phyloP scores from a whole-genome alignment of 2,329 filamentous ascomycete genomes.

The Penicillium paneum region DNA sequence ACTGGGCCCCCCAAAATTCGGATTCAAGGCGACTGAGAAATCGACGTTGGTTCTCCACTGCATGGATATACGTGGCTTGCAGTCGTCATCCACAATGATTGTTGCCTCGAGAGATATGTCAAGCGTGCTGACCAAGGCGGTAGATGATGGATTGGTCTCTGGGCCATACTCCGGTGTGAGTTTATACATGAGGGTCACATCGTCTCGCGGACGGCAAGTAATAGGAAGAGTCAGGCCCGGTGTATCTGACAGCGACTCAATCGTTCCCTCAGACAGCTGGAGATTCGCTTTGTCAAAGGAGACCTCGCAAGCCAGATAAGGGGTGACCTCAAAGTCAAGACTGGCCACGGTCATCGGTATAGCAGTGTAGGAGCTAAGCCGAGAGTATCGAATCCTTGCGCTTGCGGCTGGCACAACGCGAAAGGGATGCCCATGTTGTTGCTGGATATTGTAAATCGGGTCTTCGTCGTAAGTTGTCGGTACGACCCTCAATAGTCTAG shows the following conservation, averaged over 20 bases:
- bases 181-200: slow-evolving; percentile 57
- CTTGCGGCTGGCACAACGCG: slow-evolving; percentile 55
- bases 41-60: slow-evolving; percentile 50
- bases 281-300: slow-evolving; percentile 50
- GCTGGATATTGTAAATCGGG: slow-evolving; percentile 53
- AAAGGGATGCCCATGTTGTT: slow-evolving; percentile 52
- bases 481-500: slow-evolving; percentile 55
- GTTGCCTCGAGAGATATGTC: slow-evolving; percentile 48
- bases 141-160: slow-evolving; percentile 37
- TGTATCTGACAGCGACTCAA: slow-evolving; percentile 43
- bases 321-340: slow-evolving; percentile 56
- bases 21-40: slow-evolving; percentile 48
- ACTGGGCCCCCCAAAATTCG: slow-evolving; percentile 46
- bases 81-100: slow-evolving; percentile 41
- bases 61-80: slow-evolving; percentile 47
- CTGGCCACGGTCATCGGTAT: slow-evolving; percentile 51
- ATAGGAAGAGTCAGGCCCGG: slow-evolving; percentile 38
- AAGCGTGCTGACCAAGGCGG: slow-evolving; percentile 41
- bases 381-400: slow-evolving; percentile 55
- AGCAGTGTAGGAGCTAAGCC: slow-evolving; percentile 43
- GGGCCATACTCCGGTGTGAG: slow-evolving; percentile 42
- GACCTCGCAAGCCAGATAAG: slow-evolving; percentile 51
- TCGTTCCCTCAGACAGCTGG: slow-evolving; percentile 46
- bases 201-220: slow-evolving; percentile 52
- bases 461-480: slow-evolving; percentile 51